Conservation (phyloP, 352 stramenopile species). For the Phytophthora europaea region DNA sequence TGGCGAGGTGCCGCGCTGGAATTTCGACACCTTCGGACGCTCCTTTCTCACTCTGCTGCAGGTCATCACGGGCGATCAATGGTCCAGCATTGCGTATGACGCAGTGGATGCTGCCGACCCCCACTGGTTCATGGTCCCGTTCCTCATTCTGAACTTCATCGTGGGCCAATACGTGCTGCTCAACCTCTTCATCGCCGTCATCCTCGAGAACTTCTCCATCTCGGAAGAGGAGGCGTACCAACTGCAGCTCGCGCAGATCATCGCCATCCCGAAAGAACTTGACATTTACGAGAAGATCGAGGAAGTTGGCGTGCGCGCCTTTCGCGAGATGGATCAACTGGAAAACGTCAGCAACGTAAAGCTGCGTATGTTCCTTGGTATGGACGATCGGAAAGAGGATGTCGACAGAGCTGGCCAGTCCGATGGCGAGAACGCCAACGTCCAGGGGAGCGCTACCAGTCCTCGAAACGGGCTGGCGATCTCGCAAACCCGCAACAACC, state of each 20-base stretch:
- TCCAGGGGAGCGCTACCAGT: not conserved
- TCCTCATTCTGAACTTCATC: constrained; percentile 83
- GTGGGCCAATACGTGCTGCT: constrained; percentile 82
- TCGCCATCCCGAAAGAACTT: constrained; percentile 84
- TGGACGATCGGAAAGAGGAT: constrained; percentile 53
- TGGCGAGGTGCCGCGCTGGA: constrained; percentile 71
- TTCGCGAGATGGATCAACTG: constrained; percentile 81
- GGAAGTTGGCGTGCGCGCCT: constrained; percentile 78
- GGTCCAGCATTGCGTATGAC: constrained; percentile 82
- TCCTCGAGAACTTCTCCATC: constrained; percentile 87
- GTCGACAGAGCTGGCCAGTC: constrained; percentile 5
- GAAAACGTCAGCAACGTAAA: constrained; percentile 88
- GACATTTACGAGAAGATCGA: constrained; percentile 89
- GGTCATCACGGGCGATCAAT: constrained; percentile 84
- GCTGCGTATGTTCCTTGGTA: constrained; percentile 76
- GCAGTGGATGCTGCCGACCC: constrained; percentile 73
- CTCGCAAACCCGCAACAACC: constrained; percentile 12
- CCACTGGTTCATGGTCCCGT: constrained; percentile 78
- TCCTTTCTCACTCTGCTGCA: constrained; percentile 83
- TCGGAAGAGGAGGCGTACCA: constrained; percentile 86
- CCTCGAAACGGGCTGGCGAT: constrained; percentile 10
- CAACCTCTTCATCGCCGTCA: constrained; percentile 88
- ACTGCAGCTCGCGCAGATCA: constrained; percentile 84
- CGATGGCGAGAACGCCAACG: not conserved
- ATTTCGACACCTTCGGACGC: constrained; percentile 78